Evolutionary conservation across 441 rosid genomes (phyloP).

Genomic region (Gossypium trilobum): DNA sequence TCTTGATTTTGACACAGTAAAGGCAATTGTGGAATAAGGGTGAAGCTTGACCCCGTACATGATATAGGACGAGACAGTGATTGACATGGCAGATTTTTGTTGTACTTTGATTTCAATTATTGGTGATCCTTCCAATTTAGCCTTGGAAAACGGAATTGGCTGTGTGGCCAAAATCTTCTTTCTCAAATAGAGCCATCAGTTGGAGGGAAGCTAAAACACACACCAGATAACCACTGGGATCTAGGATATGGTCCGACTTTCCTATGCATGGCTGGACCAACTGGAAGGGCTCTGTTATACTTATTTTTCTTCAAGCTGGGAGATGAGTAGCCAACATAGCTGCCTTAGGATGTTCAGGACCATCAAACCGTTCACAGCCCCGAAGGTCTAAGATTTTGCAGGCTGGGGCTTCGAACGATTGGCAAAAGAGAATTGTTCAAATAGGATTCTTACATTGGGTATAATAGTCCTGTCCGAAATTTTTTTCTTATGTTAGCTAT

Average conservation of each 20-base stretch:
- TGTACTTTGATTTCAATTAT: neutral
- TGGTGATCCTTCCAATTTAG: neutral
- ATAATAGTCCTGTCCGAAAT: neutral
- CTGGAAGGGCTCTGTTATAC: neutral
- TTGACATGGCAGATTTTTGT: neutral
- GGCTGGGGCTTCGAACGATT: neutral
- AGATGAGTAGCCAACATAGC: neutral
- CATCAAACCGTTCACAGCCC: neutral
- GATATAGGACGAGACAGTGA: neutral
- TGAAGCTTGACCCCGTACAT: neutral
- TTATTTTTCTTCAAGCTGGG: neutral
- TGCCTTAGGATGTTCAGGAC: neutral
- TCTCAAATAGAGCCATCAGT: neutral
- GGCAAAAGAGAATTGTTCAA: neutral
- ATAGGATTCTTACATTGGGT: neutral
- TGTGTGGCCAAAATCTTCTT: neutral
- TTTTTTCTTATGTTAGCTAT: neutral
- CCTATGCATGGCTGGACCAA: neutral
- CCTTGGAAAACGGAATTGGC: neutral
- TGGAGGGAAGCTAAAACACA: neutral
- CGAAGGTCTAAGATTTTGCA: neutral
- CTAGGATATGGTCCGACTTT: neutral
- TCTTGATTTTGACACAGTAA: conserved; percentile 20
- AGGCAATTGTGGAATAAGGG: neutral
- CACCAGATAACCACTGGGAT: neutral